Evolutionary conservation across 1,284 basidiomycete species (phyloP).

Genomic region (Pseudozyma tsukubaensis): DNA sequence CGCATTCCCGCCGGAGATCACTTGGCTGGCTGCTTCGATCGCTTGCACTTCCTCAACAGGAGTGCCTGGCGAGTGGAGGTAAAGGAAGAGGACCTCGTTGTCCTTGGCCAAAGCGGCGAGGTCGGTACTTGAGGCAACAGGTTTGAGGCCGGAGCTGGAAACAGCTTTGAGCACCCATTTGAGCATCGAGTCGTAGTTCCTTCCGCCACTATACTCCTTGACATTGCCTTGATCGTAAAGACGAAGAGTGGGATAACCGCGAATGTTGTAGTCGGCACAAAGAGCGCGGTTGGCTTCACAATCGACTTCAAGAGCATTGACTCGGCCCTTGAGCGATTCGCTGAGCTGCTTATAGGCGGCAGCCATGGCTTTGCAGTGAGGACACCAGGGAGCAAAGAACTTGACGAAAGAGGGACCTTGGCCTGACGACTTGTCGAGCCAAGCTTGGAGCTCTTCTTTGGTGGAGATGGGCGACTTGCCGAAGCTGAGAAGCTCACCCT

Average conservation of each 20-base stretch:
- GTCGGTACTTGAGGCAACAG: slow-evolving; percentile 35
- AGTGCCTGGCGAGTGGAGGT: slow-evolving; percentile 51
- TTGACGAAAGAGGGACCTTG: slow-evolving; percentile 65
- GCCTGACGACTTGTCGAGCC: slow-evolving; percentile 51
- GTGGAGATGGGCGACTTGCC: slow-evolving; percentile 48
- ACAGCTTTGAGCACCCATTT: slow-evolving; percentile 61
- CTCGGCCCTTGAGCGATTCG: slow-evolving; percentile 50
- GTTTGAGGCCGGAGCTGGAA: slow-evolving; percentile 39
- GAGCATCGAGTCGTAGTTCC: slow-evolving; percentile 59
- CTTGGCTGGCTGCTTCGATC: slow-evolving; percentile 33
- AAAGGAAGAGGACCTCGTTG: slow-evolving; percentile 62
- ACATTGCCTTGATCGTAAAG: slow-evolving; percentile 58
- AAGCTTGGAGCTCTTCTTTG: slow-evolving; percentile 45
- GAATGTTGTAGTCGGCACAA: slow-evolving; percentile 51
- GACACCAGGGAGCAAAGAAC: slow-evolving; percentile 68
- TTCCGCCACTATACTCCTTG: slow-evolving; percentile 56
- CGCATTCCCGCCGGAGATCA: slow-evolving; percentile 29
- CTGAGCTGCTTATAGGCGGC: slow-evolving; percentile 53
- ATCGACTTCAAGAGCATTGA: slow-evolving; percentile 65
- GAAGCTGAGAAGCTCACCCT: slow-evolving; percentile 55
- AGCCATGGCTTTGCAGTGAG: slow-evolving; percentile 66
- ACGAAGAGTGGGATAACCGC: slow-evolving; percentile 58
- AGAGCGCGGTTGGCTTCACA: slow-evolving; percentile 55
- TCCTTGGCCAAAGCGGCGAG: slow-evolving; percentile 31
- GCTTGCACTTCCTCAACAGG: slow-evolving; percentile 23